Conservation (phyloP, 2,329 filamentous ascomycete genomes). For the Claviceps capensis region DNA sequence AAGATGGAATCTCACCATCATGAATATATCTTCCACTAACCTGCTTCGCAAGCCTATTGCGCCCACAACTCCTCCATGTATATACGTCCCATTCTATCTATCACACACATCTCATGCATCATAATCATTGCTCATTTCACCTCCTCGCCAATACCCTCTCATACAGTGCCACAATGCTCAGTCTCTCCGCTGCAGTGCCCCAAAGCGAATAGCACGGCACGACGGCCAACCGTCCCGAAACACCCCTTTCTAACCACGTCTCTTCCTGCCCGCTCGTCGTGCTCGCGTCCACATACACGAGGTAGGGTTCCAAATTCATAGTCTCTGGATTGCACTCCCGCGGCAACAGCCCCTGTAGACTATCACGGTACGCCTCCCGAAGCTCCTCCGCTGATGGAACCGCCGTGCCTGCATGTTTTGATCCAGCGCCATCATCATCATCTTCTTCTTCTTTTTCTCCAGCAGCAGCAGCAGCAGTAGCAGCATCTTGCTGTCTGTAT, state of each 20-base stretch:
- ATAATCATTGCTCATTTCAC: background rate
- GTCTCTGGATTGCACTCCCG: background rate
- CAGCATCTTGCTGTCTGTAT: background rate
- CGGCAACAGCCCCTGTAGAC: slow-evolving; percentile 1
- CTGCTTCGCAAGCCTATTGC: too few species aligned
- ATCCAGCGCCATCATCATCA: background rate
- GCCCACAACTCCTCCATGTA: too few species aligned
- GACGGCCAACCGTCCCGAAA: slow-evolving; percentile 9
- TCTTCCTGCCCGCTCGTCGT: slow-evolving; percentile 8
- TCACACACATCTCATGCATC: background rate
- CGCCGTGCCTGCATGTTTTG: background rate
- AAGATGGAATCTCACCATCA: too few species aligned
- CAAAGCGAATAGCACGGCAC: slow-evolving; percentile 26
- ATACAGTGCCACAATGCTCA: slow-evolving; percentile 21
- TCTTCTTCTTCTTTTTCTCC: background rate
- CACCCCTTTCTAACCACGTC: background rate
- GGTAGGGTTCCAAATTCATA: slow-evolving; percentile 11
- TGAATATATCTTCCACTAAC: too few species aligned
- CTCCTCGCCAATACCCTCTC: slow-evolving; percentile 9
- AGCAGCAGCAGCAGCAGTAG: background rate
- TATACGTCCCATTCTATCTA: too few species aligned
- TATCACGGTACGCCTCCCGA: background rate
- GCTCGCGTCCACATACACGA: slow-evolving; percentile 19
- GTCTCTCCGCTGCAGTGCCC: slow-evolving; percentile 17
- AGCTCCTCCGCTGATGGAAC: slow-evolving; percentile 4